Conservation (phyloP, 805 yeast species). For the Metahyphopichia silvanorum region DNA sequence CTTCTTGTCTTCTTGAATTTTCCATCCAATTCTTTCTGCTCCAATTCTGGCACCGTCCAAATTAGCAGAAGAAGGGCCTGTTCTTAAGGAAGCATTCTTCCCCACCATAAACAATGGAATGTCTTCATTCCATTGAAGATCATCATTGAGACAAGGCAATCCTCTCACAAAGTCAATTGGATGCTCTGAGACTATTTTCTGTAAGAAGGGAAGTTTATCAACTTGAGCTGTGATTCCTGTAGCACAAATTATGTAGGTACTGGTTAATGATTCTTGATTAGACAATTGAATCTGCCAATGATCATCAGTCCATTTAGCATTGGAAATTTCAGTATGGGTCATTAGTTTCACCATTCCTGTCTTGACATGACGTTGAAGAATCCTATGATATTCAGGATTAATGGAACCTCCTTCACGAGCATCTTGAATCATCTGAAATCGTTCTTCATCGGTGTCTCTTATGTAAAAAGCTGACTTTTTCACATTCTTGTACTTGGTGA, state of each 20-base stretch:
- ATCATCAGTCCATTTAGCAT: conserved; percentile 22
- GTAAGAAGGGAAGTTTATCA: conserved; percentile 23
- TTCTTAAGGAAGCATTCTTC: conserved; percentile 38
- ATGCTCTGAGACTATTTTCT: conserved; percentile 18
- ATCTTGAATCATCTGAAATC: conserved; percentile 35
- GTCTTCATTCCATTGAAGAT: conserved; percentile 38
- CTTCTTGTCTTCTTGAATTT: conserved; percentile 16
- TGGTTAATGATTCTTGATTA: conserved; percentile 6
- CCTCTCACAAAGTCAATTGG: conserved; percentile 35
- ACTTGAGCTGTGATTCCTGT: conserved; percentile 38
- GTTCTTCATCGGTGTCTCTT: conserved; percentile 40
- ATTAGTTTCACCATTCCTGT: conserved; percentile 26
- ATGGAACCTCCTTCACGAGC: conserved; percentile 47
- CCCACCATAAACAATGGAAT: conserved; percentile 42
- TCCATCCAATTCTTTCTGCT: conserved; percentile 45
- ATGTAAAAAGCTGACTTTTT: conserved; percentile 43
- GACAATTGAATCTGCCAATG: conserved; percentile 5
- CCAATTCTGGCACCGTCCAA: conserved; percentile 45
- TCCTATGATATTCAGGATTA: conserved; percentile 41
- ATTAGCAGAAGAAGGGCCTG: conserved; percentile 46
- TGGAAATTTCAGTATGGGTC: conserved; percentile 22
- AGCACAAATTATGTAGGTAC: conserved; percentile 34
- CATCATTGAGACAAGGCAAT: conserved; percentile 41
- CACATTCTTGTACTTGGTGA: conserved; percentile 45
- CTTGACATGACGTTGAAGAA: conserved; percentile 24